Evolutionary conservation across 176 grass and related monocot genomes (phyloP).

Genomic region (Otatea glauca): DNA sequence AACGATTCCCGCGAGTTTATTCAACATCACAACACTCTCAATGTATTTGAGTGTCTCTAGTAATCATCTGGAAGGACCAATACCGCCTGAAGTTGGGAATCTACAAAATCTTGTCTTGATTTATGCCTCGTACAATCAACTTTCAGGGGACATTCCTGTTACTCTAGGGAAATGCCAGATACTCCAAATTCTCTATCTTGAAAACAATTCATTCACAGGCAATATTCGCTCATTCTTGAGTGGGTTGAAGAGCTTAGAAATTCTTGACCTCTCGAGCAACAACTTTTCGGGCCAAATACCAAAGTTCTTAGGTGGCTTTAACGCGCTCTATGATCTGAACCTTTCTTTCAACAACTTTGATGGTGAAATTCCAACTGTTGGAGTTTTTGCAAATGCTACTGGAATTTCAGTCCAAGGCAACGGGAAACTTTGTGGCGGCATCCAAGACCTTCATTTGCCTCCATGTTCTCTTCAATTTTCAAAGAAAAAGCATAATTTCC

Average conservation of each 20-base stretch:
- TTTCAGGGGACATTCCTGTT: conserved; percentile 41
- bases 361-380: conserved; percentile 38
- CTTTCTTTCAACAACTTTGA: conserved; percentile 42
- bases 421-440: conserved; percentile 39
- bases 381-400: conserved; percentile 48
- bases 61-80: conserved; percentile 33
- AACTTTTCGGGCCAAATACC: conserved; percentile 33
- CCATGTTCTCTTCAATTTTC: neutral
- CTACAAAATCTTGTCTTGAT: conserved; percentile 30
- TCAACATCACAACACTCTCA: conserved; percentile 47
- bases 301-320: neutral
- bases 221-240: conserved; percentile 19
- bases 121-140: conserved; percentile 17
- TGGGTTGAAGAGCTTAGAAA: conserved; percentile 7
- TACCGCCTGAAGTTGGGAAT: conserved; percentile 42
- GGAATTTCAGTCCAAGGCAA: conserved; percentile 27
- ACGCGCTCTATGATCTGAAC: conserved; percentile 9
- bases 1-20: conserved; percentile 33
- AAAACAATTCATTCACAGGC: conserved; percentile 39
- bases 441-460: conserved; percentile 4
- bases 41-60: conserved; percentile 30
- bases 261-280: conserved; percentile 34
- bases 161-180: conserved; percentile 40
- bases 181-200: conserved; percentile 34
- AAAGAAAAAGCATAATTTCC: conserved; percentile 13